Conservation (phyloP, 2,329 filamentous ascomycete species). For the Aaosphaeria pasadenensis region DNA sequence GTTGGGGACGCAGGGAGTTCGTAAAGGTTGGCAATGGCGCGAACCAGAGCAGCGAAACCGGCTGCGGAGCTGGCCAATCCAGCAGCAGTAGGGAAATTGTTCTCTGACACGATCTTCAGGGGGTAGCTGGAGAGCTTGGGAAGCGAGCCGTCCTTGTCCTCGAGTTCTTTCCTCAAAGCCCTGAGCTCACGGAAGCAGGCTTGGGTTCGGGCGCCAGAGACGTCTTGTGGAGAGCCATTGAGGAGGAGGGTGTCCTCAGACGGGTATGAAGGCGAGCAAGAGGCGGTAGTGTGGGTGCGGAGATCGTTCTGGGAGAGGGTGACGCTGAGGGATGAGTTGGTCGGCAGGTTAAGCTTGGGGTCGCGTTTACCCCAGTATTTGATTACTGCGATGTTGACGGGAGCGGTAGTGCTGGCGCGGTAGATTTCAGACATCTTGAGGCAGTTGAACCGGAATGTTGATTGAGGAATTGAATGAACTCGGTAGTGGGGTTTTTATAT, state of each 20-base stretch:
- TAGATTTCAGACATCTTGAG: slow-evolving; percentile 58
- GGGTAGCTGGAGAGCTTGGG: slow-evolving; percentile 76
- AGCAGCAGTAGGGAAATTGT: slow-evolving; percentile 98
- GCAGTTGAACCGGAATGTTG: neutral
- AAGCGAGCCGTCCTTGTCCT: slow-evolving; percentile 68
- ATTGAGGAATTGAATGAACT: slow-evolving; percentile 1
- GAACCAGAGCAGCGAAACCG: slow-evolving; percentile 66
- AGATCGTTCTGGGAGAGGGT: slow-evolving; percentile 93
- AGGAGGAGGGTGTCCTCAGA: slow-evolving; percentile 71
- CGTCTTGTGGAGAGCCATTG: slow-evolving; percentile 79
- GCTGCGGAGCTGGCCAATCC: slow-evolving; percentile 70
- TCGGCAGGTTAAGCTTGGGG: slow-evolving; percentile 88
- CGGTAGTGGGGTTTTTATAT: slow-evolving; percentile 4
- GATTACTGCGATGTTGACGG: slow-evolving; percentile 97
- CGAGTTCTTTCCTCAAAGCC: slow-evolving; percentile 70
- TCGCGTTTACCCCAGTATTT: slow-evolving; percentile 99
- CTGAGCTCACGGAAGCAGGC: slow-evolving; percentile 89
- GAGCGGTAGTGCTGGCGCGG: slow-evolving; percentile 91
- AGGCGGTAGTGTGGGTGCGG: slow-evolving; percentile 92
- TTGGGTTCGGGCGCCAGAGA: slow-evolving; percentile 85
- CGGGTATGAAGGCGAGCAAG: slow-evolving; percentile 72
- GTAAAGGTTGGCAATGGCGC: slow-evolving; percentile 90
- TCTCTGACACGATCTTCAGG: slow-evolving; percentile 87
- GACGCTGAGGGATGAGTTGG: slow-evolving; percentile 95
- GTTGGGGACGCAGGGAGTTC: slow-evolving; percentile 75